Base-by-base conservation (phyloP, 1,139 yeast species). In the Geotrichum reessii region DNA sequence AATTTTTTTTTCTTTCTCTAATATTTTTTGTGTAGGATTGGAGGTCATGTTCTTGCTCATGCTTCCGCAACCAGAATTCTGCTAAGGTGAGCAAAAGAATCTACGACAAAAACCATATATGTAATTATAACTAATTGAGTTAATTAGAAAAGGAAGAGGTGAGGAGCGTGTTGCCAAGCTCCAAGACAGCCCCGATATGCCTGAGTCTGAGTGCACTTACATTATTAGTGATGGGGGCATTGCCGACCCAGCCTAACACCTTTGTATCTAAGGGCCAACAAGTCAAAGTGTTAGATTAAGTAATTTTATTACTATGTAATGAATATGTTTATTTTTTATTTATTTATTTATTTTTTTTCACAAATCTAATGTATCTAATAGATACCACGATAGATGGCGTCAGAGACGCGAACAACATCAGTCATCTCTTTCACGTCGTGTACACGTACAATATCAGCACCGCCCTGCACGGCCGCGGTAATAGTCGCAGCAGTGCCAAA, bases 381-480 rank as follows among this genome's bases (percentile, higher is more conserved):
- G 44, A 62, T 37, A 17, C 71, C 72, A 67, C 79, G 81, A 69
- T 88, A 87, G 50, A 89, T 79, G 0, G 95, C 93, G 74, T 93
- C 97, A 7, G 92, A 91, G 63, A 87, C 77, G 44, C 75, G 72
- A 25, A 83, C 78, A 8, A 86, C 87, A 66, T 89, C 85, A 51
- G 77, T 76, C 69, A 85, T 83, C 62, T 82, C 86, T 59, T 73
- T 76, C 25, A 87, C 89, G 70, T 93, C 96, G 71, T 93, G 99
- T 2, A 92, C 96, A 57, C 99, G 76, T 1, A 93, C 87, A 44
- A 93, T 85, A 68, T 91, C 95, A 0, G 90, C 78, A 1, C 86
- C 85, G 65, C 82, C 87, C 24, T 85, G 85, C 47, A 92, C 80
- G 64, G 93, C 81, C 0, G 95, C 85, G 63, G 87, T 81, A 0